phyloP scores from a whole-genome alignment of 306 rosid species.

The Cicer yamashitae region DNA sequence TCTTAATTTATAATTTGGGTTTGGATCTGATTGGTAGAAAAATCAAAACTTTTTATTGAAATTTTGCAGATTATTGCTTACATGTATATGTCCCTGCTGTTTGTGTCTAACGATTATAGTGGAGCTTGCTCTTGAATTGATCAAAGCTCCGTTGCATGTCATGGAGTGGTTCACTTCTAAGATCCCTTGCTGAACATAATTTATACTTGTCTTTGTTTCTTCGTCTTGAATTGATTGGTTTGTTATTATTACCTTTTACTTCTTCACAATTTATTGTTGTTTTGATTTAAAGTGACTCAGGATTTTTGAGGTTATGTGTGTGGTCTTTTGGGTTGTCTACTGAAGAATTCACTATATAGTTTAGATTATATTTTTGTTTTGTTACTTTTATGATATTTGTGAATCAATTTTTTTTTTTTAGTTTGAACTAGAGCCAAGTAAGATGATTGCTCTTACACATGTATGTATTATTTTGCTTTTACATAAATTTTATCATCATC shows the following conservation, averaged over 20 bases:
- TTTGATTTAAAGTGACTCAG: not conserved
- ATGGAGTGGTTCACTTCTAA: slow-evolving; percentile 87
- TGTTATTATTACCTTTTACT: not conserved
- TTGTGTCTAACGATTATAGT: slow-evolving; percentile 75
- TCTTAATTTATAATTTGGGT: not conserved
- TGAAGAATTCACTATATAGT: not conserved
- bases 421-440: too few species aligned
- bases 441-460: not conserved
- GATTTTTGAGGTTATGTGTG: not conserved
- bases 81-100: slow-evolving; percentile 86
- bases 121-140: slow-evolving; percentile 69
- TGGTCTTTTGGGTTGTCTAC: not conserved
- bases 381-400: not conserved
- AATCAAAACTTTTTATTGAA: not conserved
- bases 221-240: not conserved
- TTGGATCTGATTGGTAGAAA: not conserved
- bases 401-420: not conserved
- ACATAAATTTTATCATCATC: too few species aligned
- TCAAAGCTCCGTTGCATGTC: slow-evolving; percentile 84
- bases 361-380: not conserved
- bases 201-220: not conserved
- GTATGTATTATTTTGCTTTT: not conserved
- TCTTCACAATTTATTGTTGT: not conserved
- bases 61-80: slow-evolving; percentile 62
- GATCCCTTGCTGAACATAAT: slow-evolving; percentile 63